These are phyloP conservation scores for Thamnidium elegans DNA, from an alignment of 192 early-diverging fungal species.

Conservation along the genomic window DNA sequence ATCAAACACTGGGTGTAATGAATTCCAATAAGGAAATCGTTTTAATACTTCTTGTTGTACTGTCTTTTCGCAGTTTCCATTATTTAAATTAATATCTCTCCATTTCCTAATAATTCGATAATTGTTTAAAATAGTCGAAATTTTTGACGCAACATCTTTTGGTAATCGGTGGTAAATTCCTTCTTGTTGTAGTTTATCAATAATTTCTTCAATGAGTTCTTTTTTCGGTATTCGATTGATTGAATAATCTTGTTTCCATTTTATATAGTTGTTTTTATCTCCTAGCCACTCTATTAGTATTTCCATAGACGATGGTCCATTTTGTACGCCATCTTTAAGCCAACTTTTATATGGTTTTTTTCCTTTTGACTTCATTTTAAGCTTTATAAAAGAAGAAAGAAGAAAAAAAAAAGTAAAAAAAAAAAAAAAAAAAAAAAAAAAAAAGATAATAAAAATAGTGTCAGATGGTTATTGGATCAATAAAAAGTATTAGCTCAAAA, in stretches of 20 bases:
- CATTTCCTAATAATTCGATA: constrained; percentile 9
- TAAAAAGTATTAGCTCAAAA: not conserved
- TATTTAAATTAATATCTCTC: constrained; percentile 7
- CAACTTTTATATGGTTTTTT: constrained; percentile 24
- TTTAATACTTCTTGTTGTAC: constrained; percentile 10
- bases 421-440: not conserved
- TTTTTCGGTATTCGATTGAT: constrained; percentile 13
- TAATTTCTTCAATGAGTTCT: constrained; percentile 15
- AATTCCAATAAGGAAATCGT: constrained; percentile 12
- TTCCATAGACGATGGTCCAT: constrained; percentile 17
- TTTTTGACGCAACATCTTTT: constrained; percentile 20
- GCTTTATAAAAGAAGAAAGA: not conserved
- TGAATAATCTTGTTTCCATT: constrained; percentile 7
- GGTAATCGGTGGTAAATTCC: constrained; percentile 19
- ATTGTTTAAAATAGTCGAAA: constrained; percentile 14
- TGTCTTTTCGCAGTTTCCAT: not conserved
- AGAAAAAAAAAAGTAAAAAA: not conserved
- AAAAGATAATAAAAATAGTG: not conserved
- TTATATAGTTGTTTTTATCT: constrained; percentile 8
- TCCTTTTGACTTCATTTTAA: not conserved
- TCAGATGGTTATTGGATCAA: not conserved
- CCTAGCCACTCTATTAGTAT: constrained; percentile 13
- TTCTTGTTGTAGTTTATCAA: constrained; percentile 1
- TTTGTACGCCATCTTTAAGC: constrained; percentile 15
- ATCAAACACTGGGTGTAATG: not conserved